Base-by-base conservation (phyloP, 805 yeast genomes). In the Clavispora santaluciae region DNA sequence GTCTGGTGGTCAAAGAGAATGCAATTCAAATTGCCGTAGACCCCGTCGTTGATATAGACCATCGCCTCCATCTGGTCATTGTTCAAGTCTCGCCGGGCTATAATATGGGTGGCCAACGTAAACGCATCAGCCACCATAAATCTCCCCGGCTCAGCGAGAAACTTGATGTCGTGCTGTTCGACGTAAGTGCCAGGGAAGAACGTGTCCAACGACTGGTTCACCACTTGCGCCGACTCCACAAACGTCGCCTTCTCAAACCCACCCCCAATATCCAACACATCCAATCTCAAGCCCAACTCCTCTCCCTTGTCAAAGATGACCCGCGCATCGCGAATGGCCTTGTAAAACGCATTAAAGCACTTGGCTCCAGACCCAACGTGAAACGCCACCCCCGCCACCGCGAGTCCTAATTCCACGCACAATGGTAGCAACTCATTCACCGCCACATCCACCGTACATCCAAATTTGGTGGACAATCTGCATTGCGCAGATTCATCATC, bases 101-200 rank as follows among this genome's bases (percentile, higher is more conserved):
- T 87, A 22, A 91, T 82, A 57, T 85, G 79, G 16, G 86, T 70
- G 1, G 89, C 95, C 53, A 91, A 72, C 2, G 95, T 86, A 63
- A 90, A 88, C 3, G 95, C 90, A 35, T 79, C 67, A 2, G 95
- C 83, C 16, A 85, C 93, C 66, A 88, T 78, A 59, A 83, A 89
- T 49, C 99, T 76, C 43, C 99, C 99, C 3, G 96, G 95, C 59
- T 91, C 99, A 11, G 96, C 95, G 58, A 91, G 85, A 44, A 91
- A 64, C 41, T 55, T 50, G 40, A 77, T 56, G 4, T 50, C 49
- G 35, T 61, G 42, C 20, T 56, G 43, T 34, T 49, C 55, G 28
- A 51, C 47, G 22, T 50, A 53, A 3, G 55, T 58, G 3, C 40
- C 45, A 1, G 91, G 86, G 68, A 89, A 91, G 55, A 66, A 71